These are phyloP conservation scores for Tolypocladium amazonense DNA, from an alignment of 2,329 filamentous ascomycete species.

Conservation along the genomic window DNA sequence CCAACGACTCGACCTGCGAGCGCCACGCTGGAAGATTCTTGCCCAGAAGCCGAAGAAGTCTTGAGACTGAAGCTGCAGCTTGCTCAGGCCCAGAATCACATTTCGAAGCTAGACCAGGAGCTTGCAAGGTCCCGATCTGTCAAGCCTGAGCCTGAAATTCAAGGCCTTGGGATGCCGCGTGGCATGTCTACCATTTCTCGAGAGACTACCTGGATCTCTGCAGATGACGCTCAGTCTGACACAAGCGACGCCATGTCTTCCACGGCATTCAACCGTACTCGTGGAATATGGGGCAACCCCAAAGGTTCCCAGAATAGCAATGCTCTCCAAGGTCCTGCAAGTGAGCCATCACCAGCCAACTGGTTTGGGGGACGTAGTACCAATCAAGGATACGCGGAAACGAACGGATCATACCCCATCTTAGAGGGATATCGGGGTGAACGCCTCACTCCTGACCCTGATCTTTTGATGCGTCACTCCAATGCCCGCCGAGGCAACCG, in stretches of 20 bases:
- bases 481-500: slow-evolving; percentile 34
- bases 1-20: slow-evolving; percentile 44
- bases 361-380: slow-evolving; percentile 36
- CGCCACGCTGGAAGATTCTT: slow-evolving; percentile 31
- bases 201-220: slow-evolving; percentile 40
- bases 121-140: slow-evolving; percentile 52
- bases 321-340: slow-evolving; percentile 22
- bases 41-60: slow-evolving; percentile 44
- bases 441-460: slow-evolving; percentile 36
- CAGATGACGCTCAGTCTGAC: slow-evolving; percentile 47
- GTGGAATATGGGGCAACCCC: slow-evolving; percentile 44
- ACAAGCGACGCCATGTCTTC: slow-evolving; percentile 42
- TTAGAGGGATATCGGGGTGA: slow-evolving; percentile 34
- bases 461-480: slow-evolving; percentile 32
- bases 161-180: slow-evolving; percentile 10
- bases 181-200: slow-evolving; percentile 13
- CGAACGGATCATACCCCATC: slow-evolving; percentile 20
- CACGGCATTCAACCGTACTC: slow-evolving; percentile 40
- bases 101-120: slow-evolving; percentile 62
- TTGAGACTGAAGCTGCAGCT: slow-evolving; percentile 61
- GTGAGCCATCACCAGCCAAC: slow-evolving; percentile 21
- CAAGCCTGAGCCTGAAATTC: slow-evolving; percentile 35
- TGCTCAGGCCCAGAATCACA: slow-evolving; percentile 58
- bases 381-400: slow-evolving; percentile 30
- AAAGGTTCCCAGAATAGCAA: slow-evolving; percentile 28